Evolutionary conservation across 331 rosid species (phyloP), one percentile per base, ranked within the genome.

Genomic region (Rosa hybrid): DNA sequence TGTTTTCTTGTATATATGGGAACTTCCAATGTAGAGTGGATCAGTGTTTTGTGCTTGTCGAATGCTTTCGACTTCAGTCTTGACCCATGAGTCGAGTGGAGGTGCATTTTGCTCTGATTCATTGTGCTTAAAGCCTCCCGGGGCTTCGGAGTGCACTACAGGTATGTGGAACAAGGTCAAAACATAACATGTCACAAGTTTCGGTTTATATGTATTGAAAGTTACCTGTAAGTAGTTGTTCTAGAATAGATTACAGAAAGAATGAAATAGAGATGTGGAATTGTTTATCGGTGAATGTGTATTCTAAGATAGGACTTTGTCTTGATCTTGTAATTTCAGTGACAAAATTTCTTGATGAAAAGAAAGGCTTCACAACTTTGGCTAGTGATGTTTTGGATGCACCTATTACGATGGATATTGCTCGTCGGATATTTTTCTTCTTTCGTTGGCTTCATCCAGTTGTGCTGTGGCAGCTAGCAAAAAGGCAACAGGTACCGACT

Each of bases 391-490:
- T 95, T 83, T 91, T 95, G 77, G 97, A 95, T 68, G 72, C 89
- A 68, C 97, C 99, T 59, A 89, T 93, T 68, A 90, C 97, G 80
- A 95, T 93, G 90, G 98, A 93, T 76, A 89, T 89, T 78, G 68
- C 65, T 59, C 65, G 34, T 59, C 65, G 34, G 27, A 10, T 59
- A 7, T 59, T 59, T 9, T 59, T 59, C 65, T 59, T 8, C 34
- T 59, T 10, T 59, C 34, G 34, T 59, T 23, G 65, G 65, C 11
- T 93, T 74, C 99, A 95, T 72, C 91, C 92, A 13, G 97, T 95
- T 79, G 97, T 93, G 18, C 79, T 86, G 77, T 95, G 99, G 98
- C 99, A 95, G 86, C 94, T 89, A 51, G 97, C 96, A 27, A 95
- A 93, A 81, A 84, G 94, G 70, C 98, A 93, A 81, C 96, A 93